Evolutionary conservation across 805 yeast genomes (phyloP), one percentile per base, ranked within the genome.

Genomic region (Priceomyces melissophilus): DNA sequence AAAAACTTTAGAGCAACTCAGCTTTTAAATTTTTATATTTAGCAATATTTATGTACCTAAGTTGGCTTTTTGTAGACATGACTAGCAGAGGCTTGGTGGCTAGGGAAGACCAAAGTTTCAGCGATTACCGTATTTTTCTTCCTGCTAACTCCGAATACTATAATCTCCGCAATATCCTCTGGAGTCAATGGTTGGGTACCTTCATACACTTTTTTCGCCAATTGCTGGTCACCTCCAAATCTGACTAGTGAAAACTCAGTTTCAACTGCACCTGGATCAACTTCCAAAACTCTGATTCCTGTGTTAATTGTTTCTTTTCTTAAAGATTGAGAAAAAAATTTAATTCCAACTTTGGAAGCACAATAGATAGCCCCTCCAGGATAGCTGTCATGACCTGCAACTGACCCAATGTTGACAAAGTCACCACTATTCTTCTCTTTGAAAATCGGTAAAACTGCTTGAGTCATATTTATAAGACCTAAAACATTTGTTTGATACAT

Each of bases 1-100:
- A 1, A 76, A 81, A 54, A 76, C 80, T 1, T 62, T 87, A 42
- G 95, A 86, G 56, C 69, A 70, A 35, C 63, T 88, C 20, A 64
- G 77, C 2, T 87, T 87, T 57, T 87, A 61, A 28, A 15, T 10
- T 15, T 31, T 3, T 14, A 29, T 40, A 34, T 30, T 20, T 30
- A 32, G 16, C 20, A 25, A 12, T 14, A 11, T 7, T 13, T 12
- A 29, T 33, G n/a, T 39, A 12, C n/a, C 30, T 39, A 39, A 11
- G 32, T 25, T 17, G 50, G 45, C 17, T 33, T 39, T 35, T 37
- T 53, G 47, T 63, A 51, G 15, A 58, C 46, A 42, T 51, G 59
- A 9, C 46, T 40, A 11, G 67, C 46, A 23, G 65, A 58, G 4
- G 68, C 71, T 53, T 67, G 72, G 48, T 63, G 59, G 39, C 52